Evolutionary conservation across 768 basidiomycete genomes (phyloP), one percentile per base, ranked within the genome.

Genomic region (Termitomyces sp.): DNA sequence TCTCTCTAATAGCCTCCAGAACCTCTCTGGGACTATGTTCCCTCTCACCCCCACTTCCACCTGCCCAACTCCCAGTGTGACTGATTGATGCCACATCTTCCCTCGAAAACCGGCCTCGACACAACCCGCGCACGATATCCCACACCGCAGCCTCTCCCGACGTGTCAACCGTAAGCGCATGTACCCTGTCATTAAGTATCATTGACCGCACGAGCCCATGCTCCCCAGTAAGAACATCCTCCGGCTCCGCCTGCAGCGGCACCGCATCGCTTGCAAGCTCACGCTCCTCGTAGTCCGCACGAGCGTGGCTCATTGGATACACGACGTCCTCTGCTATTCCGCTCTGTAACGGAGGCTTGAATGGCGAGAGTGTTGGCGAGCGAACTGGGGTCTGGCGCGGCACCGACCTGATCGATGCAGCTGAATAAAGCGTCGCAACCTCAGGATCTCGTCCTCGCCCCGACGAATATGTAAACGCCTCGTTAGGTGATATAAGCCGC

Each of bases 141-240:
- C 96, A 99, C 7, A 94, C 88, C 0, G 89, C 91, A 11, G 98
- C 88, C 66, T 91, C 87, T 5, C 95, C 94, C 1, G 83, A 81
- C 0, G 94, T 96, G 69, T 98, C 91, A 46, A 97, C 88, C 0
- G 94, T 94, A 48, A 99, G 76, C 20, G 91, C 94, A 69, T 98
- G 95, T 65, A 94, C 80, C 61, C 92, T 82, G 70, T 98, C 94
- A 72, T 93, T 97, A 46, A 98, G 76, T 51, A 96, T 78, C 46
- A 91, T 76, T 7, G 86, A 88, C 38, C 96, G 82, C 53, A 97
- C 88, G 29, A 98, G 82, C 4, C 96, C 96, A 63, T 84, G 81
- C 56, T 86, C 86, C 1, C 96, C 96, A 7, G 73, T 66, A 40
- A 96, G 89, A 12, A 89, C 73, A 58, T 84, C 83, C 65, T 93